A percentile compares a stretch with the other conserved stretches of the same genome.
Conservation (phyloP, 805 yeast genomes). For the Candida michaelii region DNA sequence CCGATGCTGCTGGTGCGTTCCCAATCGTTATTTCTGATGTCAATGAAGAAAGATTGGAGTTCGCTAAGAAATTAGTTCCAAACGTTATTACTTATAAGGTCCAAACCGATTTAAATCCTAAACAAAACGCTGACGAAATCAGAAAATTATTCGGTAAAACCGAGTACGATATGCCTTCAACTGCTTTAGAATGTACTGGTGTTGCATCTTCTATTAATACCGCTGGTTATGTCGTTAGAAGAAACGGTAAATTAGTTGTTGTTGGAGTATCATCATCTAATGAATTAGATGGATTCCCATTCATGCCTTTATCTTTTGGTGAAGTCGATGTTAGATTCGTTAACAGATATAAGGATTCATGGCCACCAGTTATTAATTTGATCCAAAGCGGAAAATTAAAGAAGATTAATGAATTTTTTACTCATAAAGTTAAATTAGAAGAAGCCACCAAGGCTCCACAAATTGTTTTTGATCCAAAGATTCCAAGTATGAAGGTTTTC, state of each 20-base stretch:
- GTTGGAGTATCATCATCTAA: constrained; percentile 22
- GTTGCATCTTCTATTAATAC: constrained; percentile 21
- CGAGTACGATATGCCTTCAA: constrained; percentile 24
- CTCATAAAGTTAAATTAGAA: constrained; percentile 21
- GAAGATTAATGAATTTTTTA: constrained; percentile 18
- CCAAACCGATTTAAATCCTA: constrained; percentile 10
- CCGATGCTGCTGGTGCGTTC: constrained; percentile 23
- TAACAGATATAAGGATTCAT: constrained; percentile 20
- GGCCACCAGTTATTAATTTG: constrained; percentile 18
- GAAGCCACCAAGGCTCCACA: constrained; percentile 21
- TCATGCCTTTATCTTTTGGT: constrained; percentile 23
- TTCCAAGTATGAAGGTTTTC: constrained; percentile 18
- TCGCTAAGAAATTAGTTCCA: constrained; percentile 20
- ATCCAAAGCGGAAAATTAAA: constrained; percentile 17
- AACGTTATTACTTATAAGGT: constrained; percentile 13
- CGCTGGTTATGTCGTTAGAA: constrained; percentile 19
- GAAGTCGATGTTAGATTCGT: constrained; percentile 19
- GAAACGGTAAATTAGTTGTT: constrained; percentile 19
- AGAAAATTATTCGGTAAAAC: constrained; percentile 29
- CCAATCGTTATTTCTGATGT: constrained; percentile 25
- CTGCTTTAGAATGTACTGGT: constrained; percentile 25
- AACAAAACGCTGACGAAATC: constrained; percentile 15
- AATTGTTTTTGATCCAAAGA: constrained; percentile 18
- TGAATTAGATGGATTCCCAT: constrained; percentile 23
- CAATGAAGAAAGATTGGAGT: constrained; percentile 22